These are phyloP conservation scores for Parietichytrium sp. DNA, from an alignment of 108 stramenopile species.

Conservation along the genomic window DNA sequence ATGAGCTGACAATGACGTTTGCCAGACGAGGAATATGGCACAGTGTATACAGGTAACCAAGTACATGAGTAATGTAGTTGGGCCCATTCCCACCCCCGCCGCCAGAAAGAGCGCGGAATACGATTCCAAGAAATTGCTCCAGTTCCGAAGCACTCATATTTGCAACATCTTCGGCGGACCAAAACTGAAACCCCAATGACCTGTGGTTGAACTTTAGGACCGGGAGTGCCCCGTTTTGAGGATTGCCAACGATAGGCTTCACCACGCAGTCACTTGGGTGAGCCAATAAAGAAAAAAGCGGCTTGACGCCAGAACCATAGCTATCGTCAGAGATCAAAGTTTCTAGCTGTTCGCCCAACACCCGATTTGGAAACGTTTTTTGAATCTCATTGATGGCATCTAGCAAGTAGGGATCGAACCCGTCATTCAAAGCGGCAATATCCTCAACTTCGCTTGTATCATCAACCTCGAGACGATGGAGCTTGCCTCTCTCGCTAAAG, in stretches of 20 bases:
- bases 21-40: slow-evolving; percentile 51
- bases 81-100: background rate
- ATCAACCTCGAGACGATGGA: too few species aligned
- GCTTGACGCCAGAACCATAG: too few species aligned
- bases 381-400: too few species aligned
- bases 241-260: slow-evolving; percentile 54
- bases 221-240: slow-evolving; percentile 6
- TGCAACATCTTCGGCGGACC: slow-evolving; percentile 13
- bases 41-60: slow-evolving; percentile 53
- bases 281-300: too few species aligned
- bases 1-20: slow-evolving; percentile 56
- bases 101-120: slow-evolving; percentile 49
- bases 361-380: too few species aligned
- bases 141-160: slow-evolving; percentile 40
- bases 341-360: too few species aligned
- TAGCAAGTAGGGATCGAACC: too few species aligned
- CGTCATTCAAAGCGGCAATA: too few species aligned
- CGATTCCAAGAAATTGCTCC: slow-evolving; percentile 50
- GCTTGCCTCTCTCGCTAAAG: too few species aligned
- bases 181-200: slow-evolving; percentile 45
- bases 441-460: too few species aligned
- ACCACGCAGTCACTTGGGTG: slow-evolving; percentile 51
- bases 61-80: slow-evolving; percentile 42
- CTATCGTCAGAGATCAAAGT: too few species aligned
- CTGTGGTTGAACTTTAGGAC: slow-evolving; percentile 4